Percentiles rank a stretch among this genome's conserved stretches.
Evolutionary conservation across 192 early-diverging fungal species (phyloP).

Genomic region (Backusella tuberculispora): DNA sequence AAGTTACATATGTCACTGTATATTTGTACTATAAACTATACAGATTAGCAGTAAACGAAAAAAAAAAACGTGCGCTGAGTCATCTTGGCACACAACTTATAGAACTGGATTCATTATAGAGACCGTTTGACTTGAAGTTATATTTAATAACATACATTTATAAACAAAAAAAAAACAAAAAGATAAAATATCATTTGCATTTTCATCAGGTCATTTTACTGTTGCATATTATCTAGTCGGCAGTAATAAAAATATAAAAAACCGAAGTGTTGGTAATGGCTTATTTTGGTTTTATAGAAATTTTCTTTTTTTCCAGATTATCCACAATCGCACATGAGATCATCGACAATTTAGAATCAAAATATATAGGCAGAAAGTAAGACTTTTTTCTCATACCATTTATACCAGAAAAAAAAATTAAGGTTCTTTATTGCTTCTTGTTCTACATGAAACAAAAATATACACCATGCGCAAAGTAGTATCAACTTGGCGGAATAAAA

Average conservation of each 20-base stretch:
- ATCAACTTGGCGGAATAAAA: slow-evolving; percentile 10
- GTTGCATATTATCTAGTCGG: background rate
- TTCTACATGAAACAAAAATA: background rate
- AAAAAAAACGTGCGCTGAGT: background rate
- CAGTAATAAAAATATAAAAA: background rate
- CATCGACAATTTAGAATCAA: background rate
- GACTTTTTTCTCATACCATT: background rate
- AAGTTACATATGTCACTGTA: background rate
- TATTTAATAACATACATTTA: background rate
- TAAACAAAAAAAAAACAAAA: background rate
- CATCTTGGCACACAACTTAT: background rate
- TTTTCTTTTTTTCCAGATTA: background rate
- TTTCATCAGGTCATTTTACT: background rate
- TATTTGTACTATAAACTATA: background rate
- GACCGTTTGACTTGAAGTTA: background rate
- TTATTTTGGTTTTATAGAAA: background rate
- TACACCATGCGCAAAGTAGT: background rate
- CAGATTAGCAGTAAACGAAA: background rate
- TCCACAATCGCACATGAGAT: background rate
- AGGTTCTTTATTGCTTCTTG: background rate
- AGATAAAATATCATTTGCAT: background rate
- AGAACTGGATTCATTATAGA: background rate
- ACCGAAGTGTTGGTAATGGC: background rate
- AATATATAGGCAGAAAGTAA: background rate
- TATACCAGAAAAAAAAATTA: background rate